These are phyloP conservation scores for Fragilaria radians DNA, from an alignment of 108 stramenopile genomes.

Conservation along the genomic window DNA sequence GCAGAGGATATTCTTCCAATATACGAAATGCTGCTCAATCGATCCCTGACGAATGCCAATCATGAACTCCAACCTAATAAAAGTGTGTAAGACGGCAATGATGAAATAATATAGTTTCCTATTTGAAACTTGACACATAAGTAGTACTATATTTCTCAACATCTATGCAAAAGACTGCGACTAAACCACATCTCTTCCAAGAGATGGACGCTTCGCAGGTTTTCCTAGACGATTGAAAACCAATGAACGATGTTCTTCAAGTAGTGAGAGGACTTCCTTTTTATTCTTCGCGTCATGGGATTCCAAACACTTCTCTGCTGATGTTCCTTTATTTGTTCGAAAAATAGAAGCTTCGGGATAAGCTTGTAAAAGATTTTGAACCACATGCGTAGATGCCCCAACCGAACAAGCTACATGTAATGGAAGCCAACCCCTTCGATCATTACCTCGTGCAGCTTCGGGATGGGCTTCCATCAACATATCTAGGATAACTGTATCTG, in stretches of 20 bases:
- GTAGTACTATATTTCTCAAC: too few relatives aligned
- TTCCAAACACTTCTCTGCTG: conserved; percentile 41
- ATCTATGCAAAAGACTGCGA: too few relatives aligned
- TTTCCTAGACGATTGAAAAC: conserved; percentile 8
- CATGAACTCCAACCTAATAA: too few relatives aligned
- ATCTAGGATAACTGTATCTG: conserved; percentile 31
- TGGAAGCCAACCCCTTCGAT: conserved; percentile 66
- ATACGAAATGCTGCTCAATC: too few relatives aligned
- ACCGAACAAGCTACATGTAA: conserved; percentile 76
- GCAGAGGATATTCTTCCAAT: neutral
- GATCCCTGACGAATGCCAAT: too few relatives aligned
- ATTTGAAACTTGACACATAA: too few relatives aligned
- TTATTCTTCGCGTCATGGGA: conserved; percentile 29
- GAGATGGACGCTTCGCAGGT: neutral
- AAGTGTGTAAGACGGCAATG: too few relatives aligned
- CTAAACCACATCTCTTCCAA: neutral
- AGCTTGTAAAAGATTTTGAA: conserved; percentile 46
- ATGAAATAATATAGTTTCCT: too few relatives aligned
- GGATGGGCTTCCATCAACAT: conserved; percentile 38
- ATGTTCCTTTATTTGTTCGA: conserved; percentile 54
- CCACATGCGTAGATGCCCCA: conserved; percentile 57
- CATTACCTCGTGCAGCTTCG: conserved; percentile 44
- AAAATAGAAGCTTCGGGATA: conserved; percentile 71
- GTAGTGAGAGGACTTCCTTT: conserved; percentile 20
- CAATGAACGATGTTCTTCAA: conserved; percentile 12